Evolutionary conservation across 2,329 filamentous ascomycete species (phyloP), one percentile per base, ranked within the genome.

Genomic region (Trichoderma oligosporum): DNA sequence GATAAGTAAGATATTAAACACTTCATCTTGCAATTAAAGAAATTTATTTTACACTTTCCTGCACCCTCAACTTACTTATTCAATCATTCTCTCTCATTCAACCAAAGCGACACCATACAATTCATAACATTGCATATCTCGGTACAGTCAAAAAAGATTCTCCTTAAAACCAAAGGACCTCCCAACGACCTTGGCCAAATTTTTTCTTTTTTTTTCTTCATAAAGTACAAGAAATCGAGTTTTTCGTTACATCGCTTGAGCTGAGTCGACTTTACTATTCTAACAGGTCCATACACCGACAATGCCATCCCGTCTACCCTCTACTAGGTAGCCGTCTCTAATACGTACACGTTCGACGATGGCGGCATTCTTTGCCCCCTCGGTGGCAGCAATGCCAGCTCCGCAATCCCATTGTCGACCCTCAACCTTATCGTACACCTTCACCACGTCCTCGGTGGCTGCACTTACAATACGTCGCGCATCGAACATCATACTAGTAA

Each of bases 401-500:
- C 94, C 94, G 73, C 92, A 97, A 71, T 96, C 91, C 94, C 94
- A 99, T 73, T 97, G 94, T 60, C 90, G 80, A 38, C 91, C 91
- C 70, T 99, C 94, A 3, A 91, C 87, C 80, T 97, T 97, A 76
- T 99, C 94, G 75, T 97, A 99, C 59, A 99, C 88, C 76, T 99
- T 99, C 65, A 94, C 92, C 22, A 97, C 91, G 67, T 91, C 86
- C 72, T 97, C 94, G 39, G 92, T 89, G 0, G 91, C 91, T 2
- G 94, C 93, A 52, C 88, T 84, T 31, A 94, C 91, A 64, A 99
- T 99, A 49, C 92, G 85, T 52, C 92, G 86, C 12, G 84, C 76
- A 73, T 99, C 94, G 70, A 99, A 99, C 87, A 95, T 96, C 91
- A 97, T 96, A 77, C 87, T 90, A 29, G 91, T 96, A 57, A 99